phyloP scores from a whole-genome alignment of 148 eudicot species.

The Camellia sinensis region DNA sequence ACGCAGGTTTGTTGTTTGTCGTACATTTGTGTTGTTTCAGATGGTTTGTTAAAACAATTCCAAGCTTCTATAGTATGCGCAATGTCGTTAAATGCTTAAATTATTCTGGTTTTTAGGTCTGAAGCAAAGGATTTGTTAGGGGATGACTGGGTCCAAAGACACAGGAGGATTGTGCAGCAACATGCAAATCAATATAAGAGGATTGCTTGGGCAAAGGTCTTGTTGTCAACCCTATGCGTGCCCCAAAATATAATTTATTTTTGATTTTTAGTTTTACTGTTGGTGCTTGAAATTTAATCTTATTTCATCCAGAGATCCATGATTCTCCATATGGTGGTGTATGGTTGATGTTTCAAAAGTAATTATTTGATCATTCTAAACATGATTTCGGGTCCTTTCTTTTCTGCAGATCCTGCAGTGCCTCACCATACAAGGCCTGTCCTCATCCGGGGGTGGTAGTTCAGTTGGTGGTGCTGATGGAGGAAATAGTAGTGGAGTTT shows the following conservation, averaged over 20 bases:
- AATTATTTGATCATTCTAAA: neutral
- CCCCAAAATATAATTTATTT: conserved; percentile 1
- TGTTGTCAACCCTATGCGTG: neutral
- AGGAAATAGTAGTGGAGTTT: conserved; percentile 91
- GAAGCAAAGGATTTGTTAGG: conserved; percentile 94
- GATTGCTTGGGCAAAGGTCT: conserved; percentile 96
- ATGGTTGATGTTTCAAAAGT: neutral
- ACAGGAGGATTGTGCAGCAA: conserved; percentile 92
- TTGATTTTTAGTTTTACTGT: neutral
- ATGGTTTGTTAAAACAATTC: neutral
- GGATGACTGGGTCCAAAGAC: conserved; percentile 99
- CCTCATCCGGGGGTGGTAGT: conserved; percentile 82
- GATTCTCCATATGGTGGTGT: neutral
- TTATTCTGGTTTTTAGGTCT: conserved; percentile 48
- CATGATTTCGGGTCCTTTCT: neutral
- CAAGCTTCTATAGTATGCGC: neutral
- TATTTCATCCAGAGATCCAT: conserved; percentile 1
- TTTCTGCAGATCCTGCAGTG: conserved; percentile 71
- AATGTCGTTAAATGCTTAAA: neutral
- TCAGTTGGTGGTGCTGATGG: conserved; percentile 59
- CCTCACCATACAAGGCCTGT: conserved; percentile 78
- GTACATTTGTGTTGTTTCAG: neutral
- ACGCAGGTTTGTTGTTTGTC: conserved; percentile 65
- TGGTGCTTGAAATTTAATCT: neutral
- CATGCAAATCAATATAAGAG: conserved; percentile 97